Evolutionary conservation across 2,329 filamentous ascomycete genomes (phyloP).

Genomic region (Colletotrichum simmondsii): DNA sequence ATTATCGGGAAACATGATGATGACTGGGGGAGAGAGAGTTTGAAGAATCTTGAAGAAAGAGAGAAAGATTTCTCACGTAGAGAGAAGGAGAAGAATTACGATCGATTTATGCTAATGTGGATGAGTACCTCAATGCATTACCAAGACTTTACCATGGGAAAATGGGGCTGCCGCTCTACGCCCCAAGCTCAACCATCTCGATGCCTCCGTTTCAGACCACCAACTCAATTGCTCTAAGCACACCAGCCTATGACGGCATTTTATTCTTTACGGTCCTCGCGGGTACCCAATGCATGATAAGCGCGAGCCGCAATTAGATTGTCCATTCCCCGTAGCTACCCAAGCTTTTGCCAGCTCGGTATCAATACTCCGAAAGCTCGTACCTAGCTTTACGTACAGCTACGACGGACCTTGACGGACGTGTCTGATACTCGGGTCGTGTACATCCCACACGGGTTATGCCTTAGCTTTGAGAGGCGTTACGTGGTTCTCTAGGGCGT

Average conservation of each 20-base stretch:
- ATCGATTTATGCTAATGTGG: background rate
- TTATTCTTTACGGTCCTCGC: background rate
- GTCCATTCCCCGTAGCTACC: background rate
- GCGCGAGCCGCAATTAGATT: background rate
- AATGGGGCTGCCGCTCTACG: slow-evolving; percentile 1
- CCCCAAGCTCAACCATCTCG: slow-evolving; percentile 4
- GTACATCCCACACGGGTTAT: background rate
- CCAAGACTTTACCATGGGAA: slow-evolving; percentile 3
- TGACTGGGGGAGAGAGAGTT: background rate
- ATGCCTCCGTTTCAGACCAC: slow-evolving; percentile 8
- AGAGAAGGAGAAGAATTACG: background rate
- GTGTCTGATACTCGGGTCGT: background rate
- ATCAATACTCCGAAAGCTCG: background rate
- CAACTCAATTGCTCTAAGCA: slow-evolving; percentile 2
- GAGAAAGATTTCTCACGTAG: background rate
- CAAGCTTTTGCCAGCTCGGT: background rate
- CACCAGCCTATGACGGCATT: background rate
- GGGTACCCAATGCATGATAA: background rate
- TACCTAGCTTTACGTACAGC: no score
- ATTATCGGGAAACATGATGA: slow-evolving; percentile 28
- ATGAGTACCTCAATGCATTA: background rate
- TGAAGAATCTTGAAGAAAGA: background rate
- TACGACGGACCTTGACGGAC: background rate
- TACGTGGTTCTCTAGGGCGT: background rate
- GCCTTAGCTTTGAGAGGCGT: background rate